A percentile compares a stretch with the other conserved stretches of the same genome.
Conservation (phyloP, 176 grass and related monocot genomes). For the Oryza glaberrima region DNA sequence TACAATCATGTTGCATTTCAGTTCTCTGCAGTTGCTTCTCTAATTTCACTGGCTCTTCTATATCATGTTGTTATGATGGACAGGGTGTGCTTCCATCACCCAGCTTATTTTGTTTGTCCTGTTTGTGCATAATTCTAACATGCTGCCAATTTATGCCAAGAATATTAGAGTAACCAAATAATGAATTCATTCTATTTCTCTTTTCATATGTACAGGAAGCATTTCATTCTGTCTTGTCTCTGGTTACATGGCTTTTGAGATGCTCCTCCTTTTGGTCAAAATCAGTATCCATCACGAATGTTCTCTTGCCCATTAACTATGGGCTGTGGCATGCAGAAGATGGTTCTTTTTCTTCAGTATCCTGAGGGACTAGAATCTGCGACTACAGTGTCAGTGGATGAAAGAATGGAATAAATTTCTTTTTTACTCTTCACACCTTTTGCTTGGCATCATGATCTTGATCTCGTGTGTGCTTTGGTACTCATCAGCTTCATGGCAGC, state of each 20-base stretch:
- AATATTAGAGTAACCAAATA: neutral
- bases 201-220: conserved; percentile 17
- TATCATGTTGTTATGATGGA: neutral
- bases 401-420: conserved; percentile 35
- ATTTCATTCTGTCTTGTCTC: conserved; percentile 26
- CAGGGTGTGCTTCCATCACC: neutral
- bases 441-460: conserved; percentile 51
- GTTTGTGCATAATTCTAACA: neutral
- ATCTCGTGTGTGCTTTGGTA: conserved; percentile 8
- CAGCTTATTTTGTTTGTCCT: neutral
- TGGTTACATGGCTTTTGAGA: conserved; percentile 32
- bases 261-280: conserved; percentile 9
- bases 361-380: conserved; percentile 30
- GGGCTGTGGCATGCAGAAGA: neutral
- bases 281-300: conserved; percentile 28
- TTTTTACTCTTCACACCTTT: conserved; percentile 1
- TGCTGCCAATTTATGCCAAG: neutral
- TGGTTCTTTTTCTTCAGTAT: conserved; percentile 25
- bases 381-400: neutral
- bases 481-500: neutral
- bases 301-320: conserved; percentile 14
- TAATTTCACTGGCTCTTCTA: neutral
- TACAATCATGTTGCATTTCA: neutral
- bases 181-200: neutral
- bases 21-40: neutral